Evolutionary conservation across 805 yeast genomes (phyloP), one percentile per base, ranked within the genome.

Genomic region (Zygosaccharomyces siamensis): DNA sequence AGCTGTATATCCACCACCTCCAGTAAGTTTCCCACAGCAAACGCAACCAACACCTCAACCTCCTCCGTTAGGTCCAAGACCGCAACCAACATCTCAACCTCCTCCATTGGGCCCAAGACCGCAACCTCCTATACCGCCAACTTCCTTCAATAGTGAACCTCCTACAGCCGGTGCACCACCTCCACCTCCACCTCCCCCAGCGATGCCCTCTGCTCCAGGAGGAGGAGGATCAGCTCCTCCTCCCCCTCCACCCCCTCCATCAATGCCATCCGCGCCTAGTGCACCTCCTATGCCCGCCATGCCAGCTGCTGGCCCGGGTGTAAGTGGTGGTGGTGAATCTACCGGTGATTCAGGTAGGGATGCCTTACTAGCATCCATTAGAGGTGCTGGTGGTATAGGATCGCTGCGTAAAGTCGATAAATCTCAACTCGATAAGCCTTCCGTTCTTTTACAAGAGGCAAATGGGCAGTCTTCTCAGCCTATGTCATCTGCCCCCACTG

Each of bases 331-430:
- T 7, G 31, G 54, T n/a, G 69, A 63, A 43, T 21, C 52, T 21
- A 62, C 69, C 1, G 80, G 70, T 4, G 89, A 76, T 55, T 69
- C 72, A 1, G 83, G 83, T 0, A 73, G 96, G 57, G 95, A 86
- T 64, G 95, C 95, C 0, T 73, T 92, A 37, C 72, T 92, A 51
- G 86, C 95, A 0, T 88, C 97, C 0, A 92, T 92, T 56, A 76
- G 96, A 57, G 80, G 83, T 33, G 83, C 96, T 0, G 84, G 83
- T 11, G 90, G 92, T 32, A 33, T 90, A 4, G 83, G 84, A 0
- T 60, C 79, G 5, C 75, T 92, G 56, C 80, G 75, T 54, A 88
- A 83, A 63, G 84, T 85, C 1, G 97, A 92, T 66, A 92, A 89
- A 67, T 68, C 88, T 0, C 89, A 85, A 58, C 70, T 89, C 36